Base-by-base conservation (phyloP, 108 stramenopile genomes). In the Nitzschia inconspicua region DNA sequence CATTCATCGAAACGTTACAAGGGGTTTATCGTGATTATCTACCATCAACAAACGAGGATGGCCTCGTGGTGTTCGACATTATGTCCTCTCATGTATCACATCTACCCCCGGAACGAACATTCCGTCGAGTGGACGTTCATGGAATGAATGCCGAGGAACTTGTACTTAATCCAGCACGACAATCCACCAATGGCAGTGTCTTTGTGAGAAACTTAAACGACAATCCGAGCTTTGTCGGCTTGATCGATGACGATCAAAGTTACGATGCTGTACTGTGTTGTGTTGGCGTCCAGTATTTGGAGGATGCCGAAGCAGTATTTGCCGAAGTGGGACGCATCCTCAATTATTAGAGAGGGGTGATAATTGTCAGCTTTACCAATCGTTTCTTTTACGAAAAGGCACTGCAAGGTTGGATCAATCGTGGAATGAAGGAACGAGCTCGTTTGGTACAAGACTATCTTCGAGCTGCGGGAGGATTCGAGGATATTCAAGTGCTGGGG, bases 341-440 rank as follows among this genome's bases (percentile, higher is more conserved):
- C 41, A 57, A 57, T 19, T 28, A 22, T 28, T 8, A 42, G 22
- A 44, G 22, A n/a, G 57, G 57, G 1, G 13, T 1, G 0, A n/a
- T 10, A 0, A 23, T 57, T 19, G 22, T 57, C 19, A 22, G 19
- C 16, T 57, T 57, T 57, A 20, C 57, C 42, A 57, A 57, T 25
- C 57, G 57, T 10, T 57, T 57, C 57, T 57, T 57, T 44, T 57
- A 57, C 2, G 41, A 57, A 25, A 57, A 57, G 42, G 57, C 57
- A 44, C 0, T 57, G 1, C 11, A 13, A 10, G 57, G 57, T 11
- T 57, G 57, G 57, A 57, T 57, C 19, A 41, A 57, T 18, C 57
- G 57, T 1, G 57, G 57, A 16, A 57, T 57, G 57, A n/a, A 44
- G 1, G 57, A 57, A 44, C 57, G 57, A n/a, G 20, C 57, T 14